Percentiles rank a stretch among this genome's conserved stretches.
Evolutionary conservation across 208 protist genomes (phyloP).

Genomic region (Acanthamoeba healyi): DNA sequence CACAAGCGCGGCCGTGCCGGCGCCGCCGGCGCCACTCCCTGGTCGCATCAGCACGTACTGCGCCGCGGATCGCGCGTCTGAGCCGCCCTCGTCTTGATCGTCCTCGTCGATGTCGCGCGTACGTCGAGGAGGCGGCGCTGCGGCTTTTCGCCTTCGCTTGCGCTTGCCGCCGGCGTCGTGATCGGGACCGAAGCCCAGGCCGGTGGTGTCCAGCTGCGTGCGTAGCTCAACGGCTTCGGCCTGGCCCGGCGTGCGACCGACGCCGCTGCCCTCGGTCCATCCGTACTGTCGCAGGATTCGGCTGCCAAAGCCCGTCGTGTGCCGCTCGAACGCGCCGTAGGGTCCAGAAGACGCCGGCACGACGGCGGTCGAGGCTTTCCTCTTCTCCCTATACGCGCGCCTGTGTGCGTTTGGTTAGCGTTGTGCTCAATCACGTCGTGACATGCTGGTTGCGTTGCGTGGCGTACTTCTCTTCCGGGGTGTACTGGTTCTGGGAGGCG

Average conservation of each 20-base stretch:
- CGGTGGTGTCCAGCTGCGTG: slow-evolving; percentile 1
- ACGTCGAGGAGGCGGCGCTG: neutral
- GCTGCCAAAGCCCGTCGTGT: neutral
- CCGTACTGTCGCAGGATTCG: neutral
- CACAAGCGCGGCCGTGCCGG: neutral
- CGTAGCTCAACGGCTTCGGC: neutral
- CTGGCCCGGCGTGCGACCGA: neutral
- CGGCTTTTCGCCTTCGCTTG: slow-evolving; percentile 23
- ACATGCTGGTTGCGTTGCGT: neutral
- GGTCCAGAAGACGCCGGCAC: too few species aligned
- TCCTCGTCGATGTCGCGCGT: neutral
- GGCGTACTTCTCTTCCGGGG: neutral
- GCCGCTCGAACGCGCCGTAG: slow-evolving; percentile 4
- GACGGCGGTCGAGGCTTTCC: neutral
- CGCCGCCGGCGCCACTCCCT: neutral
- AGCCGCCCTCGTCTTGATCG: neutral
- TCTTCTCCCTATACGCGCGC: neutral
- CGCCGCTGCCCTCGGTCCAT: neutral
- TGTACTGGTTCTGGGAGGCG: slow-evolving; percentile 42
- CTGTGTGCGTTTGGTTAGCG: neutral
- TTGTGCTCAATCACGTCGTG: neutral
- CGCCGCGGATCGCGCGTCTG: neutral
- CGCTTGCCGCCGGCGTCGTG: neutral
- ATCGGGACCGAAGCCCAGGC: neutral
- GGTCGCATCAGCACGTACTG: neutral